phyloP scores from a whole-genome alignment of 116 monocot genomes.

The Iris pallida region DNA sequence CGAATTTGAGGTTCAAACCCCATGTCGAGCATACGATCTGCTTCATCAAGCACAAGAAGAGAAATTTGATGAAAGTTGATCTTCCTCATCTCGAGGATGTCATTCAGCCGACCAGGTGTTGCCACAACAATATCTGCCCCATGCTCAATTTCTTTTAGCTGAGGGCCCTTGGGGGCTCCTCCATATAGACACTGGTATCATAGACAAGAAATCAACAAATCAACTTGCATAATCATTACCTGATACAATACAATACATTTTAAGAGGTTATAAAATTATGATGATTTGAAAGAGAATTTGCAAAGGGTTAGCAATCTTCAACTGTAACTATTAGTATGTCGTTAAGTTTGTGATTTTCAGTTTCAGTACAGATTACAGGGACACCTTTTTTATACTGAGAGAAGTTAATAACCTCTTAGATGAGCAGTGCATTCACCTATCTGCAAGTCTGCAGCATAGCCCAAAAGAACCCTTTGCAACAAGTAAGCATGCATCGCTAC shows the following conservation, averaged over 20 bases:
- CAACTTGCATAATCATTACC: too few relatives aligned
- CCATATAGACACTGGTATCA: constrained; percentile 60
- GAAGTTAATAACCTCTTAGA: too few relatives aligned
- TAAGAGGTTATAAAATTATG: background rate
- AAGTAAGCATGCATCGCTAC: too few relatives aligned
- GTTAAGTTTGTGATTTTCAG: too few relatives aligned
- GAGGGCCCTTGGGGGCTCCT: constrained; percentile 73
- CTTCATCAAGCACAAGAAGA: constrained; percentile 79
- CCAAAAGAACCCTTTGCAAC: too few relatives aligned
- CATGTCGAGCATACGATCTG: constrained; percentile 83
- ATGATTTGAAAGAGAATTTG: background rate
- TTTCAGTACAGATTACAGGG: too few relatives aligned
- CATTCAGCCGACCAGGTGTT: constrained; percentile 76
- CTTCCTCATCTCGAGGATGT: constrained; percentile 63
- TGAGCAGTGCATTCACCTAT: too few relatives aligned
- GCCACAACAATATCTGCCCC: constrained; percentile 66
- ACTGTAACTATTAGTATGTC: too few relatives aligned
- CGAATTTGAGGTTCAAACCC: constrained; percentile 80
- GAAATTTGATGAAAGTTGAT: constrained; percentile 64
- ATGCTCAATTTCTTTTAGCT: constrained; percentile 59
- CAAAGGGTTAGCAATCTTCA: background rate
- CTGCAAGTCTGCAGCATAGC: too few relatives aligned
- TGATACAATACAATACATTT: background rate
- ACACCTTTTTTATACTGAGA: too few relatives aligned
- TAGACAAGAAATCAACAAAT: background rate